Evolutionary conservation across 1,284 basidiomycete genomes (phyloP).

Genomic region (Cryptococcus floricola): DNA sequence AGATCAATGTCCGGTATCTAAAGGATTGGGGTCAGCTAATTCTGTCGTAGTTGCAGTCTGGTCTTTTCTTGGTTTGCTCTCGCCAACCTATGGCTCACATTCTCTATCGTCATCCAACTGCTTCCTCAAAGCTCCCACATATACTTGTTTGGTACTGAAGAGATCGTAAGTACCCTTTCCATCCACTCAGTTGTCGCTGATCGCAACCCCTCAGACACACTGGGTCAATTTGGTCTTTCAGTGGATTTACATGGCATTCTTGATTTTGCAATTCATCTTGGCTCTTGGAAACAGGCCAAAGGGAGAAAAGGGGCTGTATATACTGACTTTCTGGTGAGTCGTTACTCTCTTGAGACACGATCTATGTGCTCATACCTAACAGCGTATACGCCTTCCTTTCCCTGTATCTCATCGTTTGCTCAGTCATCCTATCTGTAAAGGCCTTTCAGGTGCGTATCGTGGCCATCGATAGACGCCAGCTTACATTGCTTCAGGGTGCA

Average conservation of each 20-base stretch:
- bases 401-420: slow-evolving; percentile 76
- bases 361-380: not conserved
- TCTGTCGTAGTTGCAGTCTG: slow-evolving; percentile 70
- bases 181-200: not conserved
- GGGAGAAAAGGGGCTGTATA: slow-evolving; percentile 80
- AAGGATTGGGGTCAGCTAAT: not conserved
- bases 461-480: not conserved
- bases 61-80: slow-evolving; percentile 88
- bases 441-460: slow-evolving; percentile 63
- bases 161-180: slow-evolving; percentile 55
- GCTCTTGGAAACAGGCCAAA: slow-evolving; percentile 94
- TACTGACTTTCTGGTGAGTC: slow-evolving; percentile 60
- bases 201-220: slow-evolving; percentile 62
- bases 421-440: slow-evolving; percentile 72
- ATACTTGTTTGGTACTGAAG: slow-evolving; percentile 64
- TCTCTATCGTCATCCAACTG: slow-evolving; percentile 91
- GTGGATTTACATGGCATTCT: slow-evolving; percentile 83
- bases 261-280: slow-evolving; percentile 82
- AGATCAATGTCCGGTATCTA: not conserved
- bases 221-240: slow-evolving; percentile 81
- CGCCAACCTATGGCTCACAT: slow-evolving; percentile 92
- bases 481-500: slow-evolving; percentile 54
- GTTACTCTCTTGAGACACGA: not conserved
- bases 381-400: slow-evolving; percentile 77
- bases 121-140: slow-evolving; percentile 58